These are phyloP conservation scores for Dioszegia crocea DNA, from an alignment of 768 basidiomycete species.

Conservation along the genomic window DNA sequence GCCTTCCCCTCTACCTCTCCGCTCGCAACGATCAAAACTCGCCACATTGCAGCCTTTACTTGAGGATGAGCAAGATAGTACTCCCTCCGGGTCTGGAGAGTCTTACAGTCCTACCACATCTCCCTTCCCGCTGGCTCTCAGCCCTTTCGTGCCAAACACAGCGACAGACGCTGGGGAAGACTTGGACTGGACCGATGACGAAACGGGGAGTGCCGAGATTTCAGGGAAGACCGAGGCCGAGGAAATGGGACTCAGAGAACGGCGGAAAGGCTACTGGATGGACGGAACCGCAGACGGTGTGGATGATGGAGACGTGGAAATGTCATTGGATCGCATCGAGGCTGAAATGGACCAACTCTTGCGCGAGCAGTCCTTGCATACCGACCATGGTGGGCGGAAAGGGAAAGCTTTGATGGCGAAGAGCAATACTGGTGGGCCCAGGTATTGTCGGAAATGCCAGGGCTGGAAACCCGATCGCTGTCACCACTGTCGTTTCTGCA, in stretches of 20 bases:
- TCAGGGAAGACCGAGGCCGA: too few relatives aligned
- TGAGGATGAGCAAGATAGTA: not conserved
- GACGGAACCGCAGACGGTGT: not conserved
- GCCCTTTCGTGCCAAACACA: slow-evolving; percentile 17
- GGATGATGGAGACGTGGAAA: not conserved
- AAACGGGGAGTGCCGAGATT: not conserved
- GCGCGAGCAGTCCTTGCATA: not conserved
- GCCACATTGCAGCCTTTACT: not conserved
- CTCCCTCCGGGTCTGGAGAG: not conserved
- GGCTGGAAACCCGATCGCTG: slow-evolving; percentile 47
- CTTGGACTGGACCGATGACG: slow-evolving; percentile 3
- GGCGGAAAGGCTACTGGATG: slow-evolving; percentile 5
- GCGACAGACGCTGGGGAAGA: slow-evolving; percentile 12
- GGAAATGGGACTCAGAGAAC: not conserved
- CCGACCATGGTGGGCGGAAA: not conserved
- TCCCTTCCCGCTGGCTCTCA: slow-evolving; percentile 19
- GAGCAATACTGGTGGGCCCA: slow-evolving; percentile 29
- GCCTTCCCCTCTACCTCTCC: slow-evolving; percentile 31
- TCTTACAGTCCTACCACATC: slow-evolving; percentile 6
- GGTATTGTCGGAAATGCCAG: slow-evolving; percentile 46
- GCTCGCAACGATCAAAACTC: not conserved
- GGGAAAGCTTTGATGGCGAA: slow-evolving; percentile 30
- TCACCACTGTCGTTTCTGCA: slow-evolving; percentile 47
- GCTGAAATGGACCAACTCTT: not conserved
- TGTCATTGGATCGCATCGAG: not conserved